Evolutionary conservation across 1,139 yeast genomes (phyloP).

Genomic region (Yamadazyma conglobata): DNA sequence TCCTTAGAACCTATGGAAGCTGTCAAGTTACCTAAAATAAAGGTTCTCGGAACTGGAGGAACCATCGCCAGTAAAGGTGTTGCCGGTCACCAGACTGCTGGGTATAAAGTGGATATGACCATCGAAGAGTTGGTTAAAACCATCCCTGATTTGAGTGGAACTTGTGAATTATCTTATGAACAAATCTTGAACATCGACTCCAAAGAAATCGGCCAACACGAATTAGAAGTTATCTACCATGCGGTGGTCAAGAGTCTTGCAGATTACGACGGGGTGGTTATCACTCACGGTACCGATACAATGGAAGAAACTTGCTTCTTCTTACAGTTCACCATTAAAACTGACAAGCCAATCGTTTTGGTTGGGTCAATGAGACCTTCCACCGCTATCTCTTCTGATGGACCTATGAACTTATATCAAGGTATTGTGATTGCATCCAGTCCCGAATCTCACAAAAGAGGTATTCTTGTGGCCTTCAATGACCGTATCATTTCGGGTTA

Average conservation of each 20-base stretch:
- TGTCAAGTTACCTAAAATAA: conserved; percentile 36
- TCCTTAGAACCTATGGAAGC: conserved; percentile 9
- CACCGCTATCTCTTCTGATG: conserved; percentile 66
- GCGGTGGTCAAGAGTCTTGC: conserved; percentile 43
- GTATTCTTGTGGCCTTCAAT: conserved; percentile 61
- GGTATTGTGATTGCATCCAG: conserved; percentile 63
- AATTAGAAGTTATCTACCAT: conserved; percentile 31
- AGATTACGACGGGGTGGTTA: conserved; percentile 54
- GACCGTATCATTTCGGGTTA: conserved; percentile 69
- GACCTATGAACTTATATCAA: conserved; percentile 69
- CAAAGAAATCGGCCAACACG: conserved; percentile 51
- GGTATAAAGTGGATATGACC: conserved; percentile 63
- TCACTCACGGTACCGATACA: conserved; percentile 74
- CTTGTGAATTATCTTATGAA: conserved; percentile 60
- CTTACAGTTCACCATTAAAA: conserved; percentile 54
- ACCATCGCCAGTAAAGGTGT: conserved; percentile 68
- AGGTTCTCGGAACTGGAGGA: conserved; percentile 70
- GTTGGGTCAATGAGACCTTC: conserved; percentile 77
- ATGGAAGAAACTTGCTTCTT: conserved; percentile 71
- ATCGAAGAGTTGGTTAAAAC: conserved; percentile 56
- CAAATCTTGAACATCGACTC: conserved; percentile 66
- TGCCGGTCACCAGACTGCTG: conserved; percentile 58
- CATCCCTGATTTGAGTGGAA: conserved; percentile 58
- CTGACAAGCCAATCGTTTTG: conserved; percentile 59
- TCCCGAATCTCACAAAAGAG: conserved; percentile 50